Percentiles rank a stretch among this genome's conserved stretches.
These are phyloP conservation scores for Vigna hirtella DNA, from an alignment of 306 rosid species.

Conservation along the genomic window DNA sequence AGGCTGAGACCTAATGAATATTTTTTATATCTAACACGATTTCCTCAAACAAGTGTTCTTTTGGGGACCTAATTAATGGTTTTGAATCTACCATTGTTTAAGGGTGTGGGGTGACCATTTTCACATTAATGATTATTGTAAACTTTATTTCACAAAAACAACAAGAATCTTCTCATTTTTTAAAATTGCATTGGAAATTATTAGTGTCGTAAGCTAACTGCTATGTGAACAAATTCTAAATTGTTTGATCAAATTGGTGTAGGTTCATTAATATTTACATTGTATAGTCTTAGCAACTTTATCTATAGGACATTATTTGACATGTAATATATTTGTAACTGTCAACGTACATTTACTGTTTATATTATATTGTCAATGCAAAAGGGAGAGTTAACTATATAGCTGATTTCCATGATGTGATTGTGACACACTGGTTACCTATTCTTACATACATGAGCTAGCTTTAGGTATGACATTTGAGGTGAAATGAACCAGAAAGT, in stretches of 20 bases:
- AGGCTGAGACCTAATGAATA: not conserved
- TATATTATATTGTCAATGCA: slow-evolving; percentile 3
- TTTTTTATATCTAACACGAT: not conserved
- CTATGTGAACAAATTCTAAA: not conserved
- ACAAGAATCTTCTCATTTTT: not conserved
- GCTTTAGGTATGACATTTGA: slow-evolving; percentile 4
- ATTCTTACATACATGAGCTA: not conserved
- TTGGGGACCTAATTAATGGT: not conserved
- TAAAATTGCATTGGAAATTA: not conserved
- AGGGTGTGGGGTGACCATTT: not conserved
- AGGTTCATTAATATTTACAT: not conserved
- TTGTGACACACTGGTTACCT: not conserved
- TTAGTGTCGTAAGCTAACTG: not conserved
- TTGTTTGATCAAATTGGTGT: not conserved
- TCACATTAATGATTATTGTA: not conserved
- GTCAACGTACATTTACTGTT: not conserved
- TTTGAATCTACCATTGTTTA: not conserved
- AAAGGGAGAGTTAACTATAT: not conserved
- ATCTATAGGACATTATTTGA: not conserved
- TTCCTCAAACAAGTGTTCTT: not conserved
- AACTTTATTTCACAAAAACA: not conserved
- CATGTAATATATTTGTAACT: slow-evolving; percentile 1
- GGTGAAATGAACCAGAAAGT: slow-evolving; percentile 13
- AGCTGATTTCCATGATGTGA: not conserved
- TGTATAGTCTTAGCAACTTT: not conserved